A percentile compares a stretch with the other conserved stretches of the same genome.
phyloP scores from a whole-genome alignment of 2,329 filamentous ascomycete genomes.

The Rosellinia necatrix region DNA sequence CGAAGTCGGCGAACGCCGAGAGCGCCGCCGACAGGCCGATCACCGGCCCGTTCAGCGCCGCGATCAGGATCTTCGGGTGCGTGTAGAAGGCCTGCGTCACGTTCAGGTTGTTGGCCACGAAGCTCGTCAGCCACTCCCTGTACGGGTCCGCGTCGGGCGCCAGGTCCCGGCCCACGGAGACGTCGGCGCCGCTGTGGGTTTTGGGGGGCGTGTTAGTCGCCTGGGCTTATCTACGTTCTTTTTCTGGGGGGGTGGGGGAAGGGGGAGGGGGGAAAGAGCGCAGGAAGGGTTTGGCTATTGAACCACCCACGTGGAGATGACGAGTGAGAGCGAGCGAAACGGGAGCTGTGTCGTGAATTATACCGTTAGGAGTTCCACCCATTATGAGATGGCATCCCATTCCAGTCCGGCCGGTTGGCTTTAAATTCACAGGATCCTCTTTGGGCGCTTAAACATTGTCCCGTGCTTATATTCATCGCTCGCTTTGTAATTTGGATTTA shows the following conservation, averaged over 20 bases:
- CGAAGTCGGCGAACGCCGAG: constrained; percentile 83
- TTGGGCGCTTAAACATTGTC: no score
- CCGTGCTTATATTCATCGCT: no score
- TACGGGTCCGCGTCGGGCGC: constrained; percentile 41
- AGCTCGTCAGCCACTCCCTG: constrained; percentile 66
- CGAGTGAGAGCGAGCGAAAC: no score
- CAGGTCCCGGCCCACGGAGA: constrained; percentile 17
- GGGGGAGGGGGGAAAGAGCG: not conserved
- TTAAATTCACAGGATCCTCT: no score
- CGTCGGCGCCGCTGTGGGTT: constrained; percentile 28
- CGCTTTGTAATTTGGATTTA: no score
- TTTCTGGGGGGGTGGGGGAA: not conserved
- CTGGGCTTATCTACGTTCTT: not conserved
- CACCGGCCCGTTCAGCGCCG: constrained; percentile 88
- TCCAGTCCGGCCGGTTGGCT: no score
- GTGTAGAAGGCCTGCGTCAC: constrained; percentile 88
- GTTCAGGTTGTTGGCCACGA: constrained; percentile 87
- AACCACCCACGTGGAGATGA: no score
- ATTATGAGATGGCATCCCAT: no score
- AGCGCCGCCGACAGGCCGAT: constrained; percentile 87
- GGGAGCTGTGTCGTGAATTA: no score
- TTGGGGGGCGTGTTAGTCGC: not conserved
- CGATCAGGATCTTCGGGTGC: constrained; percentile 91
- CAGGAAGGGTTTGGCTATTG: no score
- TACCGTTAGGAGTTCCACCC: no score